Evolutionary conservation across 164 flowering plant genomes (phyloP).

Genomic region (Stephania japonica): DNA sequence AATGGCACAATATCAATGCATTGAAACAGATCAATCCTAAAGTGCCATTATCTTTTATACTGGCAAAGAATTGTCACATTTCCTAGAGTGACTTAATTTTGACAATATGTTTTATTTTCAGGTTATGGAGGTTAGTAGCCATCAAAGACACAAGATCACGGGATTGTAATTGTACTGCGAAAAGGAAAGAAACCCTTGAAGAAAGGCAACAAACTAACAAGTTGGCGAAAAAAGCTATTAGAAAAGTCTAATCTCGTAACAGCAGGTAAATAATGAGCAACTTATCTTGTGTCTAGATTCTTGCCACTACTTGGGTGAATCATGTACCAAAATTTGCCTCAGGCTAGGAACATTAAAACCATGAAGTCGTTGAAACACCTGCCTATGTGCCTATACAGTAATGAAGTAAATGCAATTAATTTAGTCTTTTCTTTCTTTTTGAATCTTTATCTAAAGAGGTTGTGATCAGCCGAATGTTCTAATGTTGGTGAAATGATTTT

Average conservation of each 20-base stretch:
- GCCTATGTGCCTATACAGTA: too few relatives aligned
- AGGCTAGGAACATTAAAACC: not conserved
- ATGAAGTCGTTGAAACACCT: not conserved
- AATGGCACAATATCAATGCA: not conserved
- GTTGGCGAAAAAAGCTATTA: constrained; percentile 62
- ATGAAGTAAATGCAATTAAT: not conserved
- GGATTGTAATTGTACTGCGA: constrained; percentile 3
- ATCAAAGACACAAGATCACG: constrained; percentile 21
- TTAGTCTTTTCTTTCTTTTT: not conserved
- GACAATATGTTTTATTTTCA: constrained; percentile 17
- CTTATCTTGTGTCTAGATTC: not conserved
- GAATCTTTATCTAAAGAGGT: too few relatives aligned
- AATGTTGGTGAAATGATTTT: too few relatives aligned
- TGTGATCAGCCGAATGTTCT: too few relatives aligned
- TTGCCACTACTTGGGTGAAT: not conserved
- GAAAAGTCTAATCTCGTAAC: constrained; percentile 62
- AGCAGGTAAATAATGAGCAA: constrained; percentile 50
- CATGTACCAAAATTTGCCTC: not conserved
- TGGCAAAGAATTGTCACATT: not conserved
- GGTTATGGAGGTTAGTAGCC: constrained; percentile 24
- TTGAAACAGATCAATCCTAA: not conserved
- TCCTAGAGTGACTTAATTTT: not conserved
- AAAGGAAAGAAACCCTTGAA: constrained; percentile 32
- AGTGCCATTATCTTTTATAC: too few relatives aligned
- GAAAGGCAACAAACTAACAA: constrained; percentile 50